These are phyloP conservation scores for Rhodotorula diobovata DNA, from an alignment of 768 basidiomycete genomes.

Conservation along the genomic window DNA sequence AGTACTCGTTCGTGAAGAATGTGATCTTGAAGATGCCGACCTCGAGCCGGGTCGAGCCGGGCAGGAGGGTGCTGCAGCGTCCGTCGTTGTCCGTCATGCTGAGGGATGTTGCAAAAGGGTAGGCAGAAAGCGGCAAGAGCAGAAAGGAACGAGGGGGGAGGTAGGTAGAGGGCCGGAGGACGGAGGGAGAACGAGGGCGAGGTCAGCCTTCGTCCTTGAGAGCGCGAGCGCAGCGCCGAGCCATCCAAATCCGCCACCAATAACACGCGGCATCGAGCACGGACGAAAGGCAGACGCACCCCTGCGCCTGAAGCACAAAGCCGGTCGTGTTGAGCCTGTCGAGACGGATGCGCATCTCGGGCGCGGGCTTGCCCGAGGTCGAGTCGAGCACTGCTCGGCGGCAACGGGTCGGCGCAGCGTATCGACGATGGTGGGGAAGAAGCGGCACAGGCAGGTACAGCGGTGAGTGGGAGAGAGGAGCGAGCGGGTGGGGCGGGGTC, in stretches of 20 bases:
- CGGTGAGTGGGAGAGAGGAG: not conserved
- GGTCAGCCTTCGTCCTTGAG: not conserved
- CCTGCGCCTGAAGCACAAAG: conserved; percentile 41
- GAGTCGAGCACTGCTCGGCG: conserved; percentile 45
- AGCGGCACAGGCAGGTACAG: not conserved
- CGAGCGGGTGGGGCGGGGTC: not conserved
- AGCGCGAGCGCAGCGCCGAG: not conserved
- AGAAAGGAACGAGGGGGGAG: no score
- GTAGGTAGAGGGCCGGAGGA: no score
- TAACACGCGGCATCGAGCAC: no score
- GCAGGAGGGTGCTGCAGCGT: conserved; percentile 39
- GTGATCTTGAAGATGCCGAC: conserved; percentile 45
- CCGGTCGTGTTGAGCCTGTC: conserved; percentile 42
- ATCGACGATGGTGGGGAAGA: not conserved
- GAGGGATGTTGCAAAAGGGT: not conserved
- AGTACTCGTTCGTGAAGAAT: conserved; percentile 44
- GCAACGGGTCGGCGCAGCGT: not conserved
- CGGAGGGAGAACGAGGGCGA: no score
- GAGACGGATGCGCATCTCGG: conserved; percentile 42
- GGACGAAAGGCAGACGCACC: conserved; percentile 29
- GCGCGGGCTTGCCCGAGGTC: conserved; percentile 43
- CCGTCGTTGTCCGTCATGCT: conserved; percentile 45
- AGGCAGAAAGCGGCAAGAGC: not conserved
- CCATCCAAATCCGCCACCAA: no score
- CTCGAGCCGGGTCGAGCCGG: conserved; percentile 24